A percentile compares a stretch with the other conserved stretches of the same genome.
Evolutionary conservation across 2,329 filamentous ascomycete genomes (phyloP).

Genomic region (Venturia aucupariae): DNA sequence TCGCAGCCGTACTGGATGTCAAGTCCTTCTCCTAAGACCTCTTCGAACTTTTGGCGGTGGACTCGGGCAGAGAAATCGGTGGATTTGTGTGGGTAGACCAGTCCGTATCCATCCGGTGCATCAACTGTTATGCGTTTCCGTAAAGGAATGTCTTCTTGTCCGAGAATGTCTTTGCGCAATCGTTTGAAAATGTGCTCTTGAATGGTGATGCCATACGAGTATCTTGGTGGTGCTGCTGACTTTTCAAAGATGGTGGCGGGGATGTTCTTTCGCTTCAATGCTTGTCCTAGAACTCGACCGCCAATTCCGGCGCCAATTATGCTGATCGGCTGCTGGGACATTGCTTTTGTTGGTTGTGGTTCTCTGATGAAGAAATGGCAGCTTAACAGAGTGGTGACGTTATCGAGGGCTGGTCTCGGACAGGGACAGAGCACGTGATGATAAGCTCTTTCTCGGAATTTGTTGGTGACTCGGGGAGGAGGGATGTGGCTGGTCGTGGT

Average conservation of each 20-base stretch:
- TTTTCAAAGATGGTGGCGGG: conserved; percentile 27
- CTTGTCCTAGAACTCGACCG: conserved; percentile 33
- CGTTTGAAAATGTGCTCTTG: conserved; percentile 25
- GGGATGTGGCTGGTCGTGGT: neutral
- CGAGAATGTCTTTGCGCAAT: conserved; percentile 21
- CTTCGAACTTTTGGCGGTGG: conserved; percentile 29
- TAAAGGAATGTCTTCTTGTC: conserved; percentile 22
- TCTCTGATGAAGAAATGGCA: too few species aligned
- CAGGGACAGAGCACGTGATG: neutral
- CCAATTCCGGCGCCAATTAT: conserved; percentile 39
- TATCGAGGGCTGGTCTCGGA: neutral
- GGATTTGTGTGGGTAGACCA: conserved; percentile 6
- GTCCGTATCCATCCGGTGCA: conserved; percentile 16
- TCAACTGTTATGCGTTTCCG: conserved; percentile 26
- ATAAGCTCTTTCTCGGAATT: neutral
- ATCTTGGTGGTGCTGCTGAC: conserved; percentile 20
- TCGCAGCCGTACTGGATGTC: conserved; percentile 28
- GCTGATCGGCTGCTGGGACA: conserved; percentile 26
- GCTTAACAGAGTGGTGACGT: neutral
- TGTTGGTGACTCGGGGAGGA: neutral
- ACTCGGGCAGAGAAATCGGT: conserved; percentile 24
- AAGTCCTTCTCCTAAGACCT: conserved; percentile 26
- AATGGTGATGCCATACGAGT: conserved; percentile 34
- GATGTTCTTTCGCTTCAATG: conserved; percentile 27
- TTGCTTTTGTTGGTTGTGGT: neutral